These are phyloP conservation scores for Arthonia radiata DNA, from an alignment of 495 filamentous ascomycete species.

Conservation along the genomic window DNA sequence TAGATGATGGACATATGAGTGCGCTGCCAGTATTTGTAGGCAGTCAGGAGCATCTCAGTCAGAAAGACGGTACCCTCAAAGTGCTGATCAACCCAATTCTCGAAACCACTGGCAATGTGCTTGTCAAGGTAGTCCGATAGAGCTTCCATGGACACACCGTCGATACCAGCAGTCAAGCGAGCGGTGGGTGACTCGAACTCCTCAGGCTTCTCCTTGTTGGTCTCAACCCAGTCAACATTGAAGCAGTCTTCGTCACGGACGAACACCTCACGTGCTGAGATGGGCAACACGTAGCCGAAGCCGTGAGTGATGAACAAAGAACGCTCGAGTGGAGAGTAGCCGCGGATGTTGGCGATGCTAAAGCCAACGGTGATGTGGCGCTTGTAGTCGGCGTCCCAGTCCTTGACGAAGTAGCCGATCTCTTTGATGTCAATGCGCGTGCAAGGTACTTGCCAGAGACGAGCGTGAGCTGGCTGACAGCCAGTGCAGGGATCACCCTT, in stretches of 20 bases:
- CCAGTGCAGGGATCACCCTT: slow-evolving; percentile 83
- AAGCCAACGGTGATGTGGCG: slow-evolving; percentile 66
- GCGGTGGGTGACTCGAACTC: slow-evolving; percentile 67
- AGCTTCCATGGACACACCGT: slow-evolving; percentile 50
- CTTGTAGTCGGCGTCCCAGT: slow-evolving; percentile 88
- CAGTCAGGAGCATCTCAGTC: slow-evolving; percentile 82
- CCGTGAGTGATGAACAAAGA: slow-evolving; percentile 60
- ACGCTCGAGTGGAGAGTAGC: slow-evolving; percentile 57
- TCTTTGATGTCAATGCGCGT: slow-evolving; percentile 94
- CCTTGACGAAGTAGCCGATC: slow-evolving; percentile 92
- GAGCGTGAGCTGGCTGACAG: slow-evolving; percentile 76
- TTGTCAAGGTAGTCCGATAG: slow-evolving; percentile 76
- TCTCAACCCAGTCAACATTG: slow-evolving; percentile 73
- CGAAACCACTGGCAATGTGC: slow-evolving; percentile 71
- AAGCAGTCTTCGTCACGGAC: slow-evolving; percentile 84
- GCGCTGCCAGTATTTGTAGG: slow-evolving; percentile 66
- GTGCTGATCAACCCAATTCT: slow-evolving; percentile 78
- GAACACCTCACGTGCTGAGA: slow-evolving; percentile 72
- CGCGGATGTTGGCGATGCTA: slow-evolving; percentile 81
- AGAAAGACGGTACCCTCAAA: slow-evolving; percentile 84
- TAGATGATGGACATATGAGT: slow-evolving; percentile 64
- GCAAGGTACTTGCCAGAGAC: slow-evolving; percentile 86
- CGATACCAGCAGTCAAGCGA: slow-evolving; percentile 58
- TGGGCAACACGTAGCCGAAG: slow-evolving; percentile 67
- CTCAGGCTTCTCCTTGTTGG: slow-evolving; percentile 39